Percentiles rank a stretch among this genome's conserved stretches.
Conservation (phyloP, 192 early-diverging fungal species). For the Dissophora globulifera region DNA sequence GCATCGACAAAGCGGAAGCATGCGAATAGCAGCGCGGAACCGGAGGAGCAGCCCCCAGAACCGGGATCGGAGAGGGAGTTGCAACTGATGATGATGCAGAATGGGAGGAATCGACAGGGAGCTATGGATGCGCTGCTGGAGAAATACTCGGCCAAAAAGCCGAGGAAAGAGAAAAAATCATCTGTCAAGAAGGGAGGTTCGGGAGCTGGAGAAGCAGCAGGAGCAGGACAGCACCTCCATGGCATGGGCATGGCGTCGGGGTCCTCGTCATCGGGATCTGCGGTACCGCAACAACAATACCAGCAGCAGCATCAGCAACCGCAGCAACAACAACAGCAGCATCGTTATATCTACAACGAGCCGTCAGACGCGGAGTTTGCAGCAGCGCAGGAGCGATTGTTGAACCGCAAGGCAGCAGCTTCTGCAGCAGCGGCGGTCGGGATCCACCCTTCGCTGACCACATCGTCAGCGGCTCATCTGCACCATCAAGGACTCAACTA, state of each 20-base stretch:
- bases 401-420: slow-evolving; percentile 26
- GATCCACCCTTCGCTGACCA: slow-evolving; percentile 37
- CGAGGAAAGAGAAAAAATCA: slow-evolving; percentile 24
- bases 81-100: slow-evolving; percentile 67
- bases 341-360: slow-evolving; percentile 16
- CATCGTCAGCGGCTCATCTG: slow-evolving; percentile 15
- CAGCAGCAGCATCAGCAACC: slow-evolving; percentile 20
- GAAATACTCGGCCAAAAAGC: slow-evolving; percentile 32
- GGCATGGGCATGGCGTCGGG: background rate
- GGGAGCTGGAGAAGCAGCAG: no score
- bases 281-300: slow-evolving; percentile 2
- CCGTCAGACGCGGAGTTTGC: slow-evolving; percentile 43
- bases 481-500: slow-evolving; percentile 21
- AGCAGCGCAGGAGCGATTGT: slow-evolving; percentile 24
- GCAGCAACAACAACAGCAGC: slow-evolving; percentile 31
- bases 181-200: no score
- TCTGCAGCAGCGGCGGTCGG: slow-evolving; percentile 13
- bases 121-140: slow-evolving; percentile 70
- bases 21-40: slow-evolving; percentile 26
- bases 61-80: slow-evolving; percentile 56
- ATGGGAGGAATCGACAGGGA: slow-evolving; percentile 56
- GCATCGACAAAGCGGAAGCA: slow-evolving; percentile 35
- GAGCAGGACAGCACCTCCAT: background rate
- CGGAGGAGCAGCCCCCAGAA: slow-evolving; percentile 49
- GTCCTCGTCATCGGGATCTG: slow-evolving; percentile 8